These are phyloP conservation scores for Aspergillus heteromorphus DNA, from an alignment of 495 filamentous ascomycete genomes.

Conservation along the genomic window DNA sequence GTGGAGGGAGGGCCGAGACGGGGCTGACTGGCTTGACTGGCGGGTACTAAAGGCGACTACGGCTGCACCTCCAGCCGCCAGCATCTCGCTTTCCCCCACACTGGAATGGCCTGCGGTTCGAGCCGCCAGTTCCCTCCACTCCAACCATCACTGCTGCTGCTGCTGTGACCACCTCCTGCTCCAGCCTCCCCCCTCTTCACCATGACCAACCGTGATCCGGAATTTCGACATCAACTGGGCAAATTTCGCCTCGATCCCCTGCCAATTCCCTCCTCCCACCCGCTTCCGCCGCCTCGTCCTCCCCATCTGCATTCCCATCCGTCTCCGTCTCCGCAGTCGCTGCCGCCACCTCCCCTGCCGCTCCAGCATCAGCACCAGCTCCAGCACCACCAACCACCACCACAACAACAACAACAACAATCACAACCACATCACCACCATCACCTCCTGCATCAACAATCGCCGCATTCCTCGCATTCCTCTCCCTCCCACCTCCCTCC, in stretches of 20 bases:
- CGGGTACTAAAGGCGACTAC: neutral
- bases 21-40: no score
- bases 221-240: conserved; percentile 43
- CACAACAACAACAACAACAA: neutral
- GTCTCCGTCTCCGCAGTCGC: conserved; percentile 5
- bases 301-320: conserved; percentile 1
- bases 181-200: no score
- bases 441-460: neutral
- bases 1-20: neutral
- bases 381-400: neutral
- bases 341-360: conserved; percentile 1
- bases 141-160: neutral
- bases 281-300: conserved; percentile 16
- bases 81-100: neutral
- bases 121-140: conserved; percentile 25
- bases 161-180: no score
- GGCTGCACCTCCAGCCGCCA: neutral
- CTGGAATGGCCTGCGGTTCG: conserved; percentile 31
- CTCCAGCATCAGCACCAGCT: neutral
- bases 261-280: conserved; percentile 10
- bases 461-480: conserved; percentile 3
- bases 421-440: neutral
- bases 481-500: conserved; percentile 1
- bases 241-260: conserved; percentile 40
- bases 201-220: conserved; percentile 37